Base-by-base conservation (phyloP, 257 asterid genomes). In the Haberlea rhodopensis region DNA sequence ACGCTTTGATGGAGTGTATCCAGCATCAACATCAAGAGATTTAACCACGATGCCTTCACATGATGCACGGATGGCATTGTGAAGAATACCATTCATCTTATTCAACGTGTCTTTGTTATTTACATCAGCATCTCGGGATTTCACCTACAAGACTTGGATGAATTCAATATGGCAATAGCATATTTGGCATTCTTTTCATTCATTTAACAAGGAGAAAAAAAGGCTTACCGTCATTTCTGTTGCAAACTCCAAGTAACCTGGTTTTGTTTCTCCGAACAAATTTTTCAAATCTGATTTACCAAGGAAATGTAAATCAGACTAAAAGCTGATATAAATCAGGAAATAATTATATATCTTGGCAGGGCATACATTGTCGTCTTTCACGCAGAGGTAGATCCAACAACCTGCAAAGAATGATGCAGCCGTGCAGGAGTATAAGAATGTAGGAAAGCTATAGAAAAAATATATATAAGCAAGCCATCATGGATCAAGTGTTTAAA, bases 11-110 rank as follows among this genome's bases (percentile, higher is more conserved):
- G 95, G 95, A 75, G 92, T 76, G 74, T 90, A 90, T 22, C 86
- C 85, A 72, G 94, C 88, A 81, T 84, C 88, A 11, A 77, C 70
- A 77, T 90, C 96, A 49, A 90, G 92, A 55, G 85, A 78, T 83
- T 90, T 90, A 65, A 78, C 97, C 95, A 90, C 84, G 67, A 90
- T 71, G 76, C 97, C 97, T 86, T 90, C 97, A 74, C 97, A 88
- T 21, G 94, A 88, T 52, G 89, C 83, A 60, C 52, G 66, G 45
- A 88, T 68, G 72, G 96, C 97, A 28, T 75, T 84, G 29, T 77
- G 75, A 9, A 90, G 89, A 74, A 90, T 88, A 61, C 59, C 78
- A 71, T 69, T 82, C 78, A 90, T 82, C 81, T 80, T 84, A 70
- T 67, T 71, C 65, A 83, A 18, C 28, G 88, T 86, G 60, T 78